Evolutionary conservation across 371 early-diverging fungal species (phyloP), one percentile per base, ranked within the genome.

Genomic region (Mucor mucedo): DNA sequence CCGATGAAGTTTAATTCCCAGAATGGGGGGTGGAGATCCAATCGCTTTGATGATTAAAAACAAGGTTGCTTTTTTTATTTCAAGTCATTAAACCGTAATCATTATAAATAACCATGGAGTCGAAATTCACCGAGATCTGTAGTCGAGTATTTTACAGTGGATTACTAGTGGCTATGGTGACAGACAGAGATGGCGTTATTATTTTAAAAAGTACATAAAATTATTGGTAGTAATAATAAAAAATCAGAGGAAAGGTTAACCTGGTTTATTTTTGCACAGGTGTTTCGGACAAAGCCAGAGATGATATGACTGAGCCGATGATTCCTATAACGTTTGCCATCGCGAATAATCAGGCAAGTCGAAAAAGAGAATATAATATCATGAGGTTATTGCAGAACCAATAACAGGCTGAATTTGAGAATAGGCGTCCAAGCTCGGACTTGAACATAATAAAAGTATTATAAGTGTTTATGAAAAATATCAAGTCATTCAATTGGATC

Each of bases 401-500:
- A 58, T 55, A 63, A 41, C 39, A 28, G 4, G 6, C 33, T 39
- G 41, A 16, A 39, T 41, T 32, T 38, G 39, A 21, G 21, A 11
- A 48, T 69, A 87, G 85, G 89, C 86, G 9, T 86, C 85, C 16
- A 88, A 87, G 63, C 79, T 88, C 14, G 89, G 89, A 38, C 66
- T 88, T 66, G 77, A 78, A 60, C 80, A 77, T 58, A 87, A 88
- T 67, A 81, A 83, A 66, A 80, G 78, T 44, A 86, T 88, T 32
- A 78, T 88, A 4, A 83, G 84, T 52, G 70, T 84, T 11, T 88
- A 78, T 65, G 84, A 77, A 45, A 52, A 78, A 29, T 84, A 84
- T 71, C 89, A 88, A 67, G 63, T 88, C 7, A 80, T 88, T 29
- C 89, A 88, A 62, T 72, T 84, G 60, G 84, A 86, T 52, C 80